phyloP scores from a whole-genome alignment of 176 grass and related monocot species.

The Oryza punctata region DNA sequence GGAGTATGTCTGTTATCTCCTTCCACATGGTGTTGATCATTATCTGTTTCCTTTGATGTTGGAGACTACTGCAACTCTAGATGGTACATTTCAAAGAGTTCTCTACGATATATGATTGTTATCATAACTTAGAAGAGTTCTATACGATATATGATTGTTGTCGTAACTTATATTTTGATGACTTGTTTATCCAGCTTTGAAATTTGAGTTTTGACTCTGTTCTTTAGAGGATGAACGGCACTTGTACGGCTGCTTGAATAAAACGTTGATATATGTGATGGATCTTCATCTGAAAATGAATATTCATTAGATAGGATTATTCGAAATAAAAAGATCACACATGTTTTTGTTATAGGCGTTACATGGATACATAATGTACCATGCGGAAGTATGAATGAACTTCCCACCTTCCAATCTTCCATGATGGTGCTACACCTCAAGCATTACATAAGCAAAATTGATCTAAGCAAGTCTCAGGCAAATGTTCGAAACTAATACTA shows the following conservation, averaged over 20 bases:
- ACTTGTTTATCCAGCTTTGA: constrained; percentile 22
- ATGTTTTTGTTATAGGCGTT: background rate
- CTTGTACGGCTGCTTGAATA: constrained; percentile 36
- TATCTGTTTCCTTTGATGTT: constrained; percentile 49
- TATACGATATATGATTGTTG: constrained; percentile 8
- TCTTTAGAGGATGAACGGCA: constrained; percentile 5
- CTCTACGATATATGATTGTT: constrained; percentile 7
- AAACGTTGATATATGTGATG: background rate
- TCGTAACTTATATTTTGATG: constrained; percentile 4
- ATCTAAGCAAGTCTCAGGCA: too few species aligned
- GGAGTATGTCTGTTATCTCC: constrained; percentile 40
- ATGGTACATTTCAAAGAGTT: constrained; percentile 6
- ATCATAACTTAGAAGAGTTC: constrained; percentile 7
- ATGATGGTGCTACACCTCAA: background rate
- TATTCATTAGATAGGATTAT: background rate
- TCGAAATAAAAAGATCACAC: background rate
- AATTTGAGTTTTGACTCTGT: background rate
- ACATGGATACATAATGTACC: background rate
- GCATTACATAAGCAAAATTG: background rate
- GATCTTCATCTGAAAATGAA: constrained; percentile 14
- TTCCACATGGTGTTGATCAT: constrained; percentile 53
- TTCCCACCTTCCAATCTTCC: background rate
- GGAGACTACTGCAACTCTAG: background rate
- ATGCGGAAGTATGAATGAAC: background rate
- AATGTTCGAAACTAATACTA: background rate